Conservation (phyloP, 192 early-diverging fungal genomes). For the Coemansia sp. region DNA sequence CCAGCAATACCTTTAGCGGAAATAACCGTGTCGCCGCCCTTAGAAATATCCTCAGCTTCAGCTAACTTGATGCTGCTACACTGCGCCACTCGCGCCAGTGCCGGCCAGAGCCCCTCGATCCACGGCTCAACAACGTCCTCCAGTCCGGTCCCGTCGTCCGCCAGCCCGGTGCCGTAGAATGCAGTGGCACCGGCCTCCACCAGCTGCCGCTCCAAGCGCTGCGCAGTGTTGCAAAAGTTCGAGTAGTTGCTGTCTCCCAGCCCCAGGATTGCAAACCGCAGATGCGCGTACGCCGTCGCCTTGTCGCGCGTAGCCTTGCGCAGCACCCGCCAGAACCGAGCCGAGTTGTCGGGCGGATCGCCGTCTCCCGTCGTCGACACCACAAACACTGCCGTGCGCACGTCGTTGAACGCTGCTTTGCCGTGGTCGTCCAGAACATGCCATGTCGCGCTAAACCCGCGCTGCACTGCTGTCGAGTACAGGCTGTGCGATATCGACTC, state of each 20-base stretch:
- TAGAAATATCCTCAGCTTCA: neutral
- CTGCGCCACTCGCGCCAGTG: constrained; percentile 49
- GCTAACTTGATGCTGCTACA: neutral
- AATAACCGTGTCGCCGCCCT: neutral
- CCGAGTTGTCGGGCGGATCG: constrained; percentile 91
- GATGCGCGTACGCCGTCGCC: constrained; percentile 7
- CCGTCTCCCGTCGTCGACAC: constrained; percentile 93
- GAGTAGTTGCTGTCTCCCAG: constrained; percentile 94
- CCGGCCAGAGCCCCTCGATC: constrained; percentile 79
- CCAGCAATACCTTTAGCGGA: too few species aligned
- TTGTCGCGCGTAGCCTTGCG: constrained; percentile 56
- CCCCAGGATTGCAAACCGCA: constrained; percentile 55
- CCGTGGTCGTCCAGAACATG: constrained; percentile 72
- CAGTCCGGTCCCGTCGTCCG: constrained; percentile 91
- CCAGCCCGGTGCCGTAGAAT: constrained; percentile 75
- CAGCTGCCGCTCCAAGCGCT: constrained; percentile 73
- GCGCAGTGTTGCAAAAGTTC: constrained; percentile 86
- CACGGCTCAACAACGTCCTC: constrained; percentile 89
- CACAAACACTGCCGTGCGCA: constrained; percentile 62
- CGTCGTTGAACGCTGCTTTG: constrained; percentile 43
- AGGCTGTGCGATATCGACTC: constrained; percentile 88
- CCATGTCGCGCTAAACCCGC: constrained; percentile 64
- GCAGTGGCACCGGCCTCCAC: constrained; percentile 66
- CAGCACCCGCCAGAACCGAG: constrained; percentile 82
- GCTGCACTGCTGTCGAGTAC: constrained; percentile 65